These are phyloP conservation scores for Linnemannia zychae DNA, from an alignment of 192 early-diverging fungal genomes.

Conservation along the genomic window DNA sequence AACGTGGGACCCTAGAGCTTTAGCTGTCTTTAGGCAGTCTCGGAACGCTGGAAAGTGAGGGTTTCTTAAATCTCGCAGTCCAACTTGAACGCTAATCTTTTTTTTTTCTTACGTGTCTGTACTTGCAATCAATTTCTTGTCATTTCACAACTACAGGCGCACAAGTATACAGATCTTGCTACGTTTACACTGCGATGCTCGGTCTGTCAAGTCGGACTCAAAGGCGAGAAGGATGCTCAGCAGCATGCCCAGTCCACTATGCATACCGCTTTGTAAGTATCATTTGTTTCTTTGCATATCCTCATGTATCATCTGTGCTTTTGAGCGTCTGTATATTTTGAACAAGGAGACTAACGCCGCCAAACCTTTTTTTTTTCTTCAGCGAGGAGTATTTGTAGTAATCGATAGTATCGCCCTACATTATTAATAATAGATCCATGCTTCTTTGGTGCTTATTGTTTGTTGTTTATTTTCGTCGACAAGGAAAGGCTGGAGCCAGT, in stretches of 20 bases:
- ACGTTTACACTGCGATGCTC: conserved; percentile 80
- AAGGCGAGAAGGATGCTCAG: conserved; percentile 74
- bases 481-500: no score
- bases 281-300: neutral
- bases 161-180: conserved; percentile 81
- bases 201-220: conserved; percentile 67
- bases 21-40: neutral
- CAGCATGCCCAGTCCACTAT: conserved; percentile 67
- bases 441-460: no score
- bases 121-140: neutral
- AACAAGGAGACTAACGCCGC: neutral
- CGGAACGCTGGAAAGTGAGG: neutral
- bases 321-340: neutral
- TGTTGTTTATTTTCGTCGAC: no score
- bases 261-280: conserved; percentile 51
- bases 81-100: neutral
- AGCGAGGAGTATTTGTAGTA: conserved; percentile 2
- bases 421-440: no score
- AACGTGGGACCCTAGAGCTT: neutral
- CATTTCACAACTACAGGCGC: conserved; percentile 54
- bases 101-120: neutral
- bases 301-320: neutral
- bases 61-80: neutral
- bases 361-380: neutral
- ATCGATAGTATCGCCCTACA: neutral